Conservation (phyloP, 1,284 basidiomycete species). For the Coriolopsis trogii region DNA sequence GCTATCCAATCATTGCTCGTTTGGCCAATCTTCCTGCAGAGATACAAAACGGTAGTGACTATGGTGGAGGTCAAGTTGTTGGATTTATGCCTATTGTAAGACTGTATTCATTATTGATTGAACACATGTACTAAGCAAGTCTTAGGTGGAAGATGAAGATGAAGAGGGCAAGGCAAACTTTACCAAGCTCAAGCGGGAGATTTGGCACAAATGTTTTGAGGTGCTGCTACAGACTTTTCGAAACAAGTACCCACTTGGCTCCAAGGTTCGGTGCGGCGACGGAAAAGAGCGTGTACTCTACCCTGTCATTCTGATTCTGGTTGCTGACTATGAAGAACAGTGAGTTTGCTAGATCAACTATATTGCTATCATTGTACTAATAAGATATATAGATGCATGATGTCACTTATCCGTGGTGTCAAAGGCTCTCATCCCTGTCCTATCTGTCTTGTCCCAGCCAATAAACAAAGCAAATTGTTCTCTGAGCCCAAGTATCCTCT, state of each 20-base stretch:
- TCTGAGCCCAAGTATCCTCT: not conserved
- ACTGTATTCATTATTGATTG: constrained; percentile 3
- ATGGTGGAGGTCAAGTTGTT: constrained; percentile 42
- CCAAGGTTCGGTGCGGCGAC: constrained; percentile 29
- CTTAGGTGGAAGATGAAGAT: constrained; percentile 15
- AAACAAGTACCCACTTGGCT: constrained; percentile 24
- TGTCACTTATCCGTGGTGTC: constrained; percentile 22
- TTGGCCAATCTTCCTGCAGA: constrained; percentile 40
- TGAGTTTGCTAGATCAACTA: constrained; percentile 2
- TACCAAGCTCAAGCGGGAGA: constrained; percentile 27
- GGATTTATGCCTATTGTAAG: constrained; percentile 31
- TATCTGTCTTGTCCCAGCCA: constrained; percentile 19
- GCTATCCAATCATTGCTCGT: constrained; percentile 45
- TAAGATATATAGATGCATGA: constrained; percentile 12
- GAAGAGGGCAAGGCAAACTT: constrained; percentile 21
- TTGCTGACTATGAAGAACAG: constrained; percentile 37
- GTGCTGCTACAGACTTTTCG: constrained; percentile 20
- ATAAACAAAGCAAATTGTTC: not conserved
- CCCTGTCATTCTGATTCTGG: constrained; percentile 34
- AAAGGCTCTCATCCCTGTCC: constrained; percentile 19
- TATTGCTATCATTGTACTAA: not conserved
- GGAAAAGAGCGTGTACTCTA: constrained; percentile 21
- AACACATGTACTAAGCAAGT: constrained; percentile 16
- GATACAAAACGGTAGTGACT: constrained; percentile 40
- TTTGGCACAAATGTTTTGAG: constrained; percentile 34